A percentile compares a stretch with the other conserved stretches of the same genome.
Evolutionary conservation across 179 eudicot species (phyloP).

Genomic region (Patellifolia procumbens): DNA sequence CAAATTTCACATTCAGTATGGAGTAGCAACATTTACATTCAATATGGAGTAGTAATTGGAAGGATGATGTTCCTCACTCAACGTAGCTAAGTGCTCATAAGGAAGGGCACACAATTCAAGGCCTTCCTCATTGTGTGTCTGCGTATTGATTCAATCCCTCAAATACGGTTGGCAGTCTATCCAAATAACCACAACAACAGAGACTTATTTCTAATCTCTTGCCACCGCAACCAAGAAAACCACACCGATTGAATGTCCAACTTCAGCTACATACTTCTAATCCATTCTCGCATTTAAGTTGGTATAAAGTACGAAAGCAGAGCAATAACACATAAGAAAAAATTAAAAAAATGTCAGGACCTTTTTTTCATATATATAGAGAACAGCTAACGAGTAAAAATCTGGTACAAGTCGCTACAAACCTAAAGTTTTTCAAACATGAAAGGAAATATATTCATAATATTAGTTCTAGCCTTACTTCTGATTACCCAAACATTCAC

Average conservation of each 20-base stretch:
- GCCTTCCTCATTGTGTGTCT: neutral
- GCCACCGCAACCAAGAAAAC: conserved; percentile 18
- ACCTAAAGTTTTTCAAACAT: neutral
- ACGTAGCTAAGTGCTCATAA: neutral
- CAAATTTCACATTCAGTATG: too few species aligned
- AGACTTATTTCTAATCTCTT: neutral
- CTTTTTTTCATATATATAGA: neutral
- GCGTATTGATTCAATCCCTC: neutral
- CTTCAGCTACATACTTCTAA: conserved; percentile 15
- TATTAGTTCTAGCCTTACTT: conserved; percentile 24
- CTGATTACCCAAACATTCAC: conserved; percentile 25
- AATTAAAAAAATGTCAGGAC: neutral
- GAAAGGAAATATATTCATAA: conserved; percentile 23
- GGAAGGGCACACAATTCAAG: conserved; percentile 28
- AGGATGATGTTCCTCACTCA: neutral
- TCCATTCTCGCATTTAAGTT: conserved; percentile 18
- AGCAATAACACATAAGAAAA: neutral
- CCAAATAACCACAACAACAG: neutral
- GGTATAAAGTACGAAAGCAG: neutral
- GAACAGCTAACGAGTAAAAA: conserved; percentile 7
- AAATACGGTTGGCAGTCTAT: neutral
- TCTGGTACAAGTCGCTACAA: neutral
- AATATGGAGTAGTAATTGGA: neutral
- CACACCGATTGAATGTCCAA: conserved; percentile 16
- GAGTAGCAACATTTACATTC: too few species aligned